Evolutionary conservation across 768 basidiomycete species (phyloP), one percentile per base, ranked within the genome.

Genomic region (Boletus rubropictus): DNA sequence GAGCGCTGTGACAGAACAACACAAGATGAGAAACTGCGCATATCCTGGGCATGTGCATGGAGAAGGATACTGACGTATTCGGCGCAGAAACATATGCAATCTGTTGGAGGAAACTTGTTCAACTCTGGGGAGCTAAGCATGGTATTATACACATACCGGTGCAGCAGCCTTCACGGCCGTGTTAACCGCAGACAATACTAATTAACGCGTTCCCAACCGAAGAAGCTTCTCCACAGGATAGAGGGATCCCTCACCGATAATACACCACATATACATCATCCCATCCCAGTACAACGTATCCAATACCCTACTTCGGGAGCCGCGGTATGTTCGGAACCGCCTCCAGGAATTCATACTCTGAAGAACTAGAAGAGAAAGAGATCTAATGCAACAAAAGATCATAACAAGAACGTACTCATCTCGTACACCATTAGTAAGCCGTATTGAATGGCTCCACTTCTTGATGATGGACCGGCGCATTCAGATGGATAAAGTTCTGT

Each of bases 211-310:
- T 43, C 18, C 3, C 10, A 18, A 39, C 49, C 44, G n/a, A 43
- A 36, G 11, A 20, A 38, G 3, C 1, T 18, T 14, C 21, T 11
- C 14, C 3, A 22, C 3, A 5, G 18, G 4, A 5, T 22, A 44
- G 5, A 9, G 12, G 14, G 17, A 5, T 27, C 7, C 2, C 56
- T 38, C 20, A 63, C 61, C 1, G 10, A 60, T 63, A 11, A 54
- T 41, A 24, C 62, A 50, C 37, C 42, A 47, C 58, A 62, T 62
- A 14, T 63, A 62, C 44, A 49, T 9, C 31, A 64, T 53, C 10
- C 61, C 61, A 1, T 58, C 62, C 62, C 58, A 55, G 40, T 62
- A 62, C 5, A 61, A 24, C 2, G 51, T 60, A 27, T 44, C 53
- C 37, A 63, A 31, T 1, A 47, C 7, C 27, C 41, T 51, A 40